phyloP scores from a whole-genome alignment of 768 basidiomycete genomes.

The Nidularia sp. region DNA sequence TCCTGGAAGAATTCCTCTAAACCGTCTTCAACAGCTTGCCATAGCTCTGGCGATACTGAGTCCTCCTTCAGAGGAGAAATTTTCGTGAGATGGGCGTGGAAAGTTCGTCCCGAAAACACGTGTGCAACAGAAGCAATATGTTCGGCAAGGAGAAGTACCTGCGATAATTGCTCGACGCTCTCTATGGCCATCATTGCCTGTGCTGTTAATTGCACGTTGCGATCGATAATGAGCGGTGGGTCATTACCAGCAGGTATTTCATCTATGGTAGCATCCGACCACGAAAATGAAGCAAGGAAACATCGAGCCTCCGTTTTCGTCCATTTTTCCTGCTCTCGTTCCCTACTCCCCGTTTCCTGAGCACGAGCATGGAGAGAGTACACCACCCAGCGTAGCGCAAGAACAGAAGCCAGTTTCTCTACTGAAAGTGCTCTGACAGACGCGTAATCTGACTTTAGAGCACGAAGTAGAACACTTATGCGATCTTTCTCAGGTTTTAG shows the following conservation, averaged over 20 bases:
- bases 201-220: slow-evolving; percentile 65
- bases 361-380: slow-evolving; percentile 46
- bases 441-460: slow-evolving; percentile 49
- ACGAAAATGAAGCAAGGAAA: slow-evolving; percentile 49
- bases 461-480: slow-evolving; percentile 50
- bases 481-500: slow-evolving; percentile 47
- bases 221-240: slow-evolving; percentile 41
- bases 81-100: slow-evolving; percentile 51
- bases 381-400: slow-evolving; percentile 64
- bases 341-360: slow-evolving; percentile 45
- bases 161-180: slow-evolving; percentile 53
- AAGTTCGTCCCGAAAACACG: slow-evolving; percentile 52
- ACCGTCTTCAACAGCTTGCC: slow-evolving; percentile 42
- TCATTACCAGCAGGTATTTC: slow-evolving; percentile 7
- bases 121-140: slow-evolving; percentile 40
- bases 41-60: slow-evolving; percentile 28
- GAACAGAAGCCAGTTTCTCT: slow-evolving; percentile 42
- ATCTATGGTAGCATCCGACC: slow-evolving; percentile 10
- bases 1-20: slow-evolving; percentile 45
- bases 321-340: slow-evolving; percentile 70
- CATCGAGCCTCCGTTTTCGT: slow-evolving; percentile 56
- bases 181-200: slow-evolving; percentile 60
- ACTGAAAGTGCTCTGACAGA: slow-evolving; percentile 41
- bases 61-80: slow-evolving; percentile 12
- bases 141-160: slow-evolving; percentile 54